Evolutionary conservation across 2,329 filamentous ascomycete species (phyloP), one percentile per base, ranked within the genome.

Genomic region (Penicillium sp.): DNA sequence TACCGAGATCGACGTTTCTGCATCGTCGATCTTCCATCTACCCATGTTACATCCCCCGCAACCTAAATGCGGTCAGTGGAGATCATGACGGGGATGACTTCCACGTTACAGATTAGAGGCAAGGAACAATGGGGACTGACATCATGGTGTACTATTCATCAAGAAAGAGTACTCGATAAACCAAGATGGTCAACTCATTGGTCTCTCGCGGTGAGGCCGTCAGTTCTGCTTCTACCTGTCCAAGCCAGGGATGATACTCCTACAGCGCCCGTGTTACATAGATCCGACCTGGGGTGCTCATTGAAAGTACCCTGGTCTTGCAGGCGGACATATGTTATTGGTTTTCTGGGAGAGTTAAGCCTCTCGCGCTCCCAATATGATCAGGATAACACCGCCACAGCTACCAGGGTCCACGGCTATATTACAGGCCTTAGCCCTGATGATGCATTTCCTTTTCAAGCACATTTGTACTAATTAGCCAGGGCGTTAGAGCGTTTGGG

Each of bases 1-100:
- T 37, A 42, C 40, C 27, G 37, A 14, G 46, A 48, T 48, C 38
- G 39, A 48, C 46, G 40, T 34, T 37, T 43, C 46, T 49, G 46
- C 40, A 28, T 44, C 11, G 46, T 44, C 33, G 46, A 49, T 49
- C 46, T 27, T 43, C 27, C 33, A 18, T 19, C 18, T 19, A 33
- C 31, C 31, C 45, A 43, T 28, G 30, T 25, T 25, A 43, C 30
- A 31, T 43, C 46, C 46, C 46, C 46, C 46, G 39, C 46, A 49
- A 44, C 22, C 39, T 27, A 14, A 19, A 49, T 37, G 39, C 46
- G 46, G 39, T 31, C 43, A 40, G 43, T 33, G 39, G 39, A 19
- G 31, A 30, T 9, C 1, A 46, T 39, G 43, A 41, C 35, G n/a
- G 5, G 33, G 18, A 13, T 18, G 22, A 22, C 16, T 11, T 5